Percentiles rank a stretch among this genome's conserved stretches.
Evolutionary conservation across 805 yeast species (phyloP).

Genomic region (Zygoascus tannicola): DNA sequence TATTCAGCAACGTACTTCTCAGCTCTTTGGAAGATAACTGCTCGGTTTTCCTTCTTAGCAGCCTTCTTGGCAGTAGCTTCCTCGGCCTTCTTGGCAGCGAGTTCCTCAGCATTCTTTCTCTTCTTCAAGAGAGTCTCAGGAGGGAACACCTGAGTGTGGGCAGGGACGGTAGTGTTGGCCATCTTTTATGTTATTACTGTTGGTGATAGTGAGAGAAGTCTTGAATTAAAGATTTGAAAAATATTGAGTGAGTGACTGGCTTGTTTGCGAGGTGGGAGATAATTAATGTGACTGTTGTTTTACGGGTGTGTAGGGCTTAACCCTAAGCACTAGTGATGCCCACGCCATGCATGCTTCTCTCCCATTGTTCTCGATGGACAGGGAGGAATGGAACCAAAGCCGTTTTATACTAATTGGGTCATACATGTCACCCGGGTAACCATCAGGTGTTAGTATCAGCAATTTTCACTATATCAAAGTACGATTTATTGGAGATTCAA

Average conservation of each 20-base stretch:
- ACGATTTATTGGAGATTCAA: no score
- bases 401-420: not conserved
- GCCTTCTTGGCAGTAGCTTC: conserved; percentile 35
- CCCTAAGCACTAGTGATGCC: no score
- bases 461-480: no score
- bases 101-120: conserved; percentile 48
- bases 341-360: no score
- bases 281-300: no score
- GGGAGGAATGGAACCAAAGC: not conserved
- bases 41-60: conserved; percentile 26
- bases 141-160: conserved; percentile 26
- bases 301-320: no score
- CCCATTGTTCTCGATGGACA: not conserved
- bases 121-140: conserved; percentile 55
- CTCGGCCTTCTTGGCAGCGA: conserved; percentile 46
- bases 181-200: not conserved
- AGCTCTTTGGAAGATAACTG: conserved; percentile 80
- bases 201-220: not conserved
- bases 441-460: no score
- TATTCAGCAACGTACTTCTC: conserved; percentile 95
- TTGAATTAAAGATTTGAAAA: not conserved
- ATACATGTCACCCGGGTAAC: no score
- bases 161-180: conserved; percentile 18
- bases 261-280: no score
- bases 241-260: not conserved